These are phyloP conservation scores for Spizellomyces punctatus DNA, from an alignment of 192 early-diverging fungal species.

Conservation along the genomic window DNA sequence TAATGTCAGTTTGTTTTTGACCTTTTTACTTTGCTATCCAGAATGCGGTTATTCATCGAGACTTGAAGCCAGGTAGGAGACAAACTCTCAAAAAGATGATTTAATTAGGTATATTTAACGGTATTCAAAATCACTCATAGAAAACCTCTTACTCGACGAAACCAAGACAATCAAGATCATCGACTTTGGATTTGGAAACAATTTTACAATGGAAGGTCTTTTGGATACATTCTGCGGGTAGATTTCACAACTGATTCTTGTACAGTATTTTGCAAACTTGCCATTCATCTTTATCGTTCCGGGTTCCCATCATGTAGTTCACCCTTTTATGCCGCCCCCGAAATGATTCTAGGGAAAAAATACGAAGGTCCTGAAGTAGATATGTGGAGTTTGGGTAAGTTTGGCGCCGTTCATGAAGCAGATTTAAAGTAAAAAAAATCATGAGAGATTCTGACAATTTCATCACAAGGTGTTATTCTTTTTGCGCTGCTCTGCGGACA, in stretches of 20 bases:
- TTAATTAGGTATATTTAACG: neutral
- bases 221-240: constrained; percentile 64
- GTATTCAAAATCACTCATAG: constrained; percentile 25
- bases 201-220: constrained; percentile 45
- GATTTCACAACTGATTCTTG: constrained; percentile 52
- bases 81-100: neutral
- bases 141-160: constrained; percentile 82
- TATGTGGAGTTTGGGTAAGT: constrained; percentile 75
- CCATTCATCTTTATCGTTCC: constrained; percentile 45
- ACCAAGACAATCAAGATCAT: constrained; percentile 79
- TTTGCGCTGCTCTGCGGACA: constrained; percentile 85
- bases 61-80: constrained; percentile 68
- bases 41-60: constrained; percentile 71
- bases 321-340: constrained; percentile 83
- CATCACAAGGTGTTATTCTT: constrained; percentile 70
- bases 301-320: constrained; percentile 36
- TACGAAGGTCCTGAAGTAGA: constrained; percentile 88
- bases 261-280: constrained; percentile 52
- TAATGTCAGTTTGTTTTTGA: neutral
- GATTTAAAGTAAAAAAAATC: neutral
- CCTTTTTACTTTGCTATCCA: constrained; percentile 17
- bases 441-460: neutral
- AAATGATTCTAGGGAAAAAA: constrained; percentile 79
- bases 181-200: constrained; percentile 87
- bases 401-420: no score